phyloP scores from a whole-genome alignment of 163 green algal genomes.

The Chlamydomonas reinhardtii region DNA sequence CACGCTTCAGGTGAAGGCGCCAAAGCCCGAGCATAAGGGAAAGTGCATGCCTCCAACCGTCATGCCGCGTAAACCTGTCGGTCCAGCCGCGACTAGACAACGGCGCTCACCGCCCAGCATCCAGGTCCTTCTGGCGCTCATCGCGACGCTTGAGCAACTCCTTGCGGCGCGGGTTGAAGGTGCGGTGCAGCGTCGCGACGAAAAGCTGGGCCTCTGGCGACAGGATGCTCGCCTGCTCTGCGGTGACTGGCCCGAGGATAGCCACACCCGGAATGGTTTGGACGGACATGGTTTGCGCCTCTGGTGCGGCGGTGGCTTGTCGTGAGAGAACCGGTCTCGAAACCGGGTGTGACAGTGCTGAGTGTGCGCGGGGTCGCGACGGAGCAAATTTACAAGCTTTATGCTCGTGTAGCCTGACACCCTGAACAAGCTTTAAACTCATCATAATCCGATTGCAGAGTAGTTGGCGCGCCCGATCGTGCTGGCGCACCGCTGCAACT shows the following conservation, averaged over 20 bases:
- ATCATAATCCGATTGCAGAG: not conserved
- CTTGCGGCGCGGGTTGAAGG: conserved; percentile 73
- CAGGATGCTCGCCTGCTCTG: conserved; percentile 75
- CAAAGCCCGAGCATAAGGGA: too few species aligned
- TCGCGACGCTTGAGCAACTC: conserved; percentile 76
- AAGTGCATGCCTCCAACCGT: too few species aligned
- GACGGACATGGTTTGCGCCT: conserved; percentile 19
- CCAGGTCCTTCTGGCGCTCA: conserved; percentile 77
- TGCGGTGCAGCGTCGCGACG: conserved; percentile 78
- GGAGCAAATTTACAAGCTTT: not conserved
- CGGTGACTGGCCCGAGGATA: conserved; percentile 64
- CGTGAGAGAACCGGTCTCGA: too few species aligned
- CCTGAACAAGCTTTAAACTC: too few species aligned
- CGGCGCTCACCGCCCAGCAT: conserved; percentile 61
- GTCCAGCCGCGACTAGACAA: too few species aligned
- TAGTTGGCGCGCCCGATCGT: not conserved
- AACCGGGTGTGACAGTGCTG: too few species aligned
- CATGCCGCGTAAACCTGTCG: too few species aligned
- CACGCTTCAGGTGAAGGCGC: too few species aligned
- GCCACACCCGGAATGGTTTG: conserved; percentile 50
- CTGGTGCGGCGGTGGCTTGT: too few species aligned
- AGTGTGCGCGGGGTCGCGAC: not conserved
- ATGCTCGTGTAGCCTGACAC: too few species aligned
- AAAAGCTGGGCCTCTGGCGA: conserved; percentile 76
- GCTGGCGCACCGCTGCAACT: too few species aligned